Conservation (phyloP, 768 basidiomycete species). For the Pulveroboletus sp. region DNA sequence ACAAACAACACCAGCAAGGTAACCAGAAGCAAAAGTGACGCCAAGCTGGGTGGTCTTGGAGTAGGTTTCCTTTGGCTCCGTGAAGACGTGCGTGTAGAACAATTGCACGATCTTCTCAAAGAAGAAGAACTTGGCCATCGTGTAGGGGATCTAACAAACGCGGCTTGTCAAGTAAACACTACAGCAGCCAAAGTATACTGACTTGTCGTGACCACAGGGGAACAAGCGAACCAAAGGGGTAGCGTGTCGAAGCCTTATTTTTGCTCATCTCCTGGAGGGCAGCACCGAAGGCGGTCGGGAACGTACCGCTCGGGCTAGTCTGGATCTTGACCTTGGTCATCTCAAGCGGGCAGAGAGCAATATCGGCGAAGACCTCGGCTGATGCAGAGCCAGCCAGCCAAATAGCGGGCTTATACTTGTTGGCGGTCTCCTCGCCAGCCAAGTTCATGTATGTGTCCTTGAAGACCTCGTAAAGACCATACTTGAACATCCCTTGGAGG, state of each 20-base stretch:
- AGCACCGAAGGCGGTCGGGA: conserved; percentile 69
- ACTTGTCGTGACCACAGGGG: conserved; percentile 88
- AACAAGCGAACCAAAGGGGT: conserved; percentile 78
- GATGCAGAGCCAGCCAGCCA: conserved; percentile 93
- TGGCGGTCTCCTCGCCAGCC: conserved; percentile 74
- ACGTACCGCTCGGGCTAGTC: conserved; percentile 67
- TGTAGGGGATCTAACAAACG: conserved; percentile 77
- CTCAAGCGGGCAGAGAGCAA: conserved; percentile 92
- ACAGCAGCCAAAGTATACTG: conserved; percentile 11
- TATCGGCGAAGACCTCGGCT: conserved; percentile 92
- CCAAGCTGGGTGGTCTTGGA: conserved; percentile 81
- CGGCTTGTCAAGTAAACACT: not conserved
- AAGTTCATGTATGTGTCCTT: conserved; percentile 89
- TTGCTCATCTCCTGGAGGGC: conserved; percentile 67
- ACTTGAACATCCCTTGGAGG: conserved; percentile 96
- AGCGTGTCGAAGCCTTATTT: conserved; percentile 66
- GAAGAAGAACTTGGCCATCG: conserved; percentile 99
- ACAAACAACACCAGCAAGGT: conserved; percentile 93
- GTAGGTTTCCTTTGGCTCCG: conserved; percentile 71
- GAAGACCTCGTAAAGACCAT: conserved; percentile 96
- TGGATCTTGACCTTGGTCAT: conserved; percentile 92
- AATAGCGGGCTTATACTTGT: conserved; percentile 82
- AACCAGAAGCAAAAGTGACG: conserved; percentile 85
- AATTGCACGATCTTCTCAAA: conserved; percentile 84
- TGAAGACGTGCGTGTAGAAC: conserved; percentile 87